A percentile compares a stretch with the other conserved stretches of the same genome.
Conservation (phyloP, 768 basidiomycete genomes). For the Naganishia randhawae region DNA sequence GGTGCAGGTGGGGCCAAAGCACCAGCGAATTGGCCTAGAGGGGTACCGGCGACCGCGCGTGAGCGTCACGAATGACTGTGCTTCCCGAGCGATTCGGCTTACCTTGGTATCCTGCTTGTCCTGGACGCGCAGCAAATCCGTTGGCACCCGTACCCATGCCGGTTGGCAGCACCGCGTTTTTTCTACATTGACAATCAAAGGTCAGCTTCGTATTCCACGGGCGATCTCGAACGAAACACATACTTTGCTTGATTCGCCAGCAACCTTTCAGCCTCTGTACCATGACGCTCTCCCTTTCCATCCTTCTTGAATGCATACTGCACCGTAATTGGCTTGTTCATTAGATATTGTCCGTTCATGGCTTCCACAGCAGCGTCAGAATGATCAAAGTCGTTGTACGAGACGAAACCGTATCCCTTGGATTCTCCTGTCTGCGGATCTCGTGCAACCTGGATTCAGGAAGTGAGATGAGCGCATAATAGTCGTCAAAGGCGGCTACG, state of each 20-base stretch:
- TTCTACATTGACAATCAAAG: conserved; percentile 24
- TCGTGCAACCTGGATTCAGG: conserved; percentile 80
- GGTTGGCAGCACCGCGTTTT: conserved; percentile 29
- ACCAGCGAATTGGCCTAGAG: conserved; percentile 83
- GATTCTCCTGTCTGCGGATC: conserved; percentile 78
- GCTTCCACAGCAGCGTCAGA: conserved; percentile 93
- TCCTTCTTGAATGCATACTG: conserved; percentile 99
- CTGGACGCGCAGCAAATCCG: conserved; percentile 23
- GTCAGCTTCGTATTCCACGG: conserved; percentile 8
- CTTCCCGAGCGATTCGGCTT: conserved; percentile 11
- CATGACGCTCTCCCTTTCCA: conserved; percentile 95
- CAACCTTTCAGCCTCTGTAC: conserved; percentile 91
- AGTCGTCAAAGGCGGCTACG: neutral
- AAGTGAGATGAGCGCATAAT: neutral
- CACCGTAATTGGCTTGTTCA: conserved; percentile 96
- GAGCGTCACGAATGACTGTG: neutral
- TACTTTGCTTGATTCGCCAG: conserved; percentile 87
- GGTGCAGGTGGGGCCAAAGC: conserved; percentile 54
- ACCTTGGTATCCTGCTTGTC: conserved; percentile 40
- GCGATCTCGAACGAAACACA: conserved; percentile 61
- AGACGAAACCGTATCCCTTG: conserved; percentile 96
- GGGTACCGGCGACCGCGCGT: neutral
- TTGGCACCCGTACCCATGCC: conserved; percentile 31
- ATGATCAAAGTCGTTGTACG: conserved; percentile 95
- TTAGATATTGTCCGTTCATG: conserved; percentile 95